Evolutionary conservation across 495 filamentous ascomycete genomes (phyloP).

Genomic region (Xanthoparmelia taractica): DNA sequence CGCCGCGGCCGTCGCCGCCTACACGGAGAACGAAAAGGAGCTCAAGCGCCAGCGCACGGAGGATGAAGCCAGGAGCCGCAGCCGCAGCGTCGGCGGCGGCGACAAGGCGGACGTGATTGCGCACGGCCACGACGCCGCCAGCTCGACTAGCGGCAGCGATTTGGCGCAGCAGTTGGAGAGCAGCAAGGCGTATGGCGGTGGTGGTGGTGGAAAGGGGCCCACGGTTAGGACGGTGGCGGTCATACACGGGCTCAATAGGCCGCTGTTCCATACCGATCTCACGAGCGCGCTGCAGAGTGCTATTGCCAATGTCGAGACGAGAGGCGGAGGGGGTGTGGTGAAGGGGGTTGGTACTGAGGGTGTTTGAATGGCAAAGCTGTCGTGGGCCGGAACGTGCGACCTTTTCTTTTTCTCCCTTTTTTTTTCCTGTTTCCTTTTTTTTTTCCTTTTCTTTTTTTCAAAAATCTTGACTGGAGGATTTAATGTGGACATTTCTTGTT

Average conservation of each 20-base stretch:
- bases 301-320: conserved; percentile 62
- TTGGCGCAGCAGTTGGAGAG: conserved; percentile 25
- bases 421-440: too few species aligned
- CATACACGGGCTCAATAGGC: conserved; percentile 78
- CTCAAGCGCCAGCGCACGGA: conserved; percentile 31
- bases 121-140: conserved; percentile 27
- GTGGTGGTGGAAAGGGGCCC: conserved; percentile 22
- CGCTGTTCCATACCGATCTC: conserved; percentile 91
- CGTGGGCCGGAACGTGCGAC: conserved; percentile 14
- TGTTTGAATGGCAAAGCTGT: neutral
- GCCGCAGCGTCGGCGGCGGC: conserved; percentile 10
- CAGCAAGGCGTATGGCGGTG: conserved; percentile 31
- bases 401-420: too few species aligned
- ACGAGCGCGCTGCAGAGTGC: conserved; percentile 88
- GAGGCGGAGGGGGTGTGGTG: conserved; percentile 18
- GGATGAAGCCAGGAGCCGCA: conserved; percentile 31
- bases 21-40: conserved; percentile 54
- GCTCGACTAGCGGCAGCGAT: conserved; percentile 26
- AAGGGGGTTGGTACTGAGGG: conserved; percentile 12
- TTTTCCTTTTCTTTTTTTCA: too few species aligned
- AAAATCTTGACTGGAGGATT: neutral
- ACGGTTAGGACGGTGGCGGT: conserved; percentile 49
- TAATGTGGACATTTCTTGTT: too few species aligned
- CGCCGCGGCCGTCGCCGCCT: conserved; percentile 55
- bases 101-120: conserved; percentile 32